phyloP scores from a whole-genome alignment of 2,329 filamentous ascomycete species.

The Podosphaera fusca region DNA sequence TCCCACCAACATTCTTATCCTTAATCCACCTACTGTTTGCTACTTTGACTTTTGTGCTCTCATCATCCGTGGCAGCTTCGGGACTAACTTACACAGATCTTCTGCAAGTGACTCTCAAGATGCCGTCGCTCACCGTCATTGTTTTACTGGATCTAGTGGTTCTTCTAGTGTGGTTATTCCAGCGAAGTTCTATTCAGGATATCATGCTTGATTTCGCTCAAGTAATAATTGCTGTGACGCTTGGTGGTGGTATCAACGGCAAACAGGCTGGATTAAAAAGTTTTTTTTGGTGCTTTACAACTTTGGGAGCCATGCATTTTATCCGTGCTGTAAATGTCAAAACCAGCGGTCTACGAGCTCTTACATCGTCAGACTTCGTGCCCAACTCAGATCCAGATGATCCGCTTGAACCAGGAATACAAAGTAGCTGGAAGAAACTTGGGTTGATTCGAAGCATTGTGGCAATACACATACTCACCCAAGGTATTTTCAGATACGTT shows the following conservation, averaged over 20 bases:
- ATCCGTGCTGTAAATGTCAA: slow-evolving; percentile 11
- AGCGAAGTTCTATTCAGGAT: slow-evolving; percentile 71
- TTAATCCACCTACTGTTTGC: slow-evolving; percentile 84
- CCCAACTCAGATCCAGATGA: slow-evolving; percentile 19
- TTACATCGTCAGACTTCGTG: slow-evolving; percentile 11
- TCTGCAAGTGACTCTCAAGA: slow-evolving; percentile 68
- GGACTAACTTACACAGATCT: slow-evolving; percentile 62
- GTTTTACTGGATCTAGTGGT: slow-evolving; percentile 66
- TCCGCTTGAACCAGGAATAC: slow-evolving; percentile 21
- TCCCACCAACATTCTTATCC: slow-evolving; percentile 70
- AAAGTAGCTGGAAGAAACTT: slow-evolving; percentile 32
- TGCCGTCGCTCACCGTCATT: slow-evolving; percentile 67
- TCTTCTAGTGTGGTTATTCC: slow-evolving; percentile 63
- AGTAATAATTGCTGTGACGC: slow-evolving; percentile 74
- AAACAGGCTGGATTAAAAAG: slow-evolving; percentile 47
- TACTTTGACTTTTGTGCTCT: slow-evolving; percentile 75
- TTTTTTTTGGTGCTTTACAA: slow-evolving; percentile 45
- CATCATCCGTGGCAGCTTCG: slow-evolving; percentile 52
- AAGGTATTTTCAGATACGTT: slow-evolving; percentile 48
- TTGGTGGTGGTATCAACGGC: slow-evolving; percentile 58
- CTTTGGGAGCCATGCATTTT: slow-evolving; percentile 25
- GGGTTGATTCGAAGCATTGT: slow-evolving; percentile 45
- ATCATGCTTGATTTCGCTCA: slow-evolving; percentile 78
- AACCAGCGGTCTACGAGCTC: slow-evolving; percentile 9
- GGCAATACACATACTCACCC: slow-evolving; percentile 52